Evolutionary conservation across 2,329 filamentous ascomycete genomes (phyloP).

Genomic region (Orbilia brochopaga): DNA sequence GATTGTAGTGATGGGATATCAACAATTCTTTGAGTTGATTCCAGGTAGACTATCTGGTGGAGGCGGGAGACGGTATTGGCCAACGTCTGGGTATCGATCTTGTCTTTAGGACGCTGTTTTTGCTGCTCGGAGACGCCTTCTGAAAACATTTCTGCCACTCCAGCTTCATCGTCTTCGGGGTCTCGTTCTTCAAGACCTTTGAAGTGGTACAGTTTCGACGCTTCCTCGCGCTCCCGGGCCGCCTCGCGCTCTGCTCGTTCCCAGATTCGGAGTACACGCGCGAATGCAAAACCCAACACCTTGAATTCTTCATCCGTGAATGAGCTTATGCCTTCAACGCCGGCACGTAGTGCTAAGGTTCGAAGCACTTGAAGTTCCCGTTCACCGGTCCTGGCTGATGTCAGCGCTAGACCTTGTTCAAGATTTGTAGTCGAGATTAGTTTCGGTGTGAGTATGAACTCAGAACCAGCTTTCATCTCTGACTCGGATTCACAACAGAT

Average conservation of each 20-base stretch:
- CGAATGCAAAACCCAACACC: slow-evolving; percentile 19
- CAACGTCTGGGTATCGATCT: slow-evolving; percentile 19
- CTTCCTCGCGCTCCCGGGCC: slow-evolving; percentile 38
- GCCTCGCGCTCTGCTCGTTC: slow-evolving; percentile 39
- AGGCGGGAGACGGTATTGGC: slow-evolving; percentile 10
- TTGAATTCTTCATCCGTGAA: slow-evolving; percentile 22
- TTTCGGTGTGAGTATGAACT: slow-evolving; percentile 24
- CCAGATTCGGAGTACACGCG: slow-evolving; percentile 35
- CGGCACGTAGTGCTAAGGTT: slow-evolving; percentile 24
- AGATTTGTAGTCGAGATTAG: slow-evolving; percentile 4
- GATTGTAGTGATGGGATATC: slow-evolving; percentile 24
- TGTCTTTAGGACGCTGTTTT: slow-evolving; percentile 6
- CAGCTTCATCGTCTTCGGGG: slow-evolving; percentile 47
- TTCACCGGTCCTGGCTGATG: slow-evolving; percentile 17
- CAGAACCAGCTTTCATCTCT: slow-evolving; percentile 2
- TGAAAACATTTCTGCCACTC: slow-evolving; percentile 43
- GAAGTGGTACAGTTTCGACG: slow-evolving; percentile 47
- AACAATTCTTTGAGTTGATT: background rate
- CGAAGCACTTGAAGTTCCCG: slow-evolving; percentile 27
- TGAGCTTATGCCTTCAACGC: slow-evolving; percentile 15
- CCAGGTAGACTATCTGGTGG: slow-evolving; percentile 27
- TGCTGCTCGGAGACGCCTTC: slow-evolving; percentile 1
- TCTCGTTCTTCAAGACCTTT: slow-evolving; percentile 41
- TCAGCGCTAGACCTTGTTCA: background rate
- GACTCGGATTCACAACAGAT: slow-evolving; percentile 25